A percentile compares a stretch with the other conserved stretches of the same genome.
Conservation (phyloP, 2,329 filamentous ascomycete genomes). For the Aspergillus sp. region DNA sequence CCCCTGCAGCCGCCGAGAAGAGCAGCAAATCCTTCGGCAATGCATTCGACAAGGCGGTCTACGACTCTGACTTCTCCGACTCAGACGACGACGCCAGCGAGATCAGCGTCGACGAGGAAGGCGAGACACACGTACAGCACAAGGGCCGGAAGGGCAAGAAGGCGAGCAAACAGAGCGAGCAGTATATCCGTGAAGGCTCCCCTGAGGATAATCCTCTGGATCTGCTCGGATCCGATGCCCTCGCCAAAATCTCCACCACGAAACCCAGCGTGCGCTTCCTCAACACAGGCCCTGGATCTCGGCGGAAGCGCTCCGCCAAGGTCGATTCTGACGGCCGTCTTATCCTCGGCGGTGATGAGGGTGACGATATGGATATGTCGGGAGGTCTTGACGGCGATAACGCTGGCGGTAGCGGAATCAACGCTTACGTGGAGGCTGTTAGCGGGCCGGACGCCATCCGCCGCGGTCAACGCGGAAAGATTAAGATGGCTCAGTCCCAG, state of each 20-base stretch:
- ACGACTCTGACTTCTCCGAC: constrained; percentile 92
- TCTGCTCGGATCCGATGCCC: constrained; percentile 80
- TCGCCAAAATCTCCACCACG: constrained; percentile 90
- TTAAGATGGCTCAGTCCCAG: constrained; percentile 56
- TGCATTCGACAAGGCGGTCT: constrained; percentile 42
- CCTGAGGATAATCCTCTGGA: constrained; percentile 92
- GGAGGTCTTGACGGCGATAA: constrained; percentile 42
- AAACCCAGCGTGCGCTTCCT: constrained; percentile 62
- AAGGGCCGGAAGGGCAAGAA: constrained; percentile 47
- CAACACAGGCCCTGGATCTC: constrained; percentile 37
- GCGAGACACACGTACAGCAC: constrained; percentile 31
- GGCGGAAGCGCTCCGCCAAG: constrained; percentile 43
- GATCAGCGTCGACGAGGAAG: constrained; percentile 41
- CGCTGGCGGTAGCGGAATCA: constrained; percentile 44
- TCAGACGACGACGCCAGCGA: constrained; percentile 60
- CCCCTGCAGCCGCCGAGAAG: constrained; percentile 42
- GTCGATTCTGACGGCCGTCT: constrained; percentile 47
- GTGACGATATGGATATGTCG: constrained; percentile 43
- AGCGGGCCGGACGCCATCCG: constrained; percentile 59
- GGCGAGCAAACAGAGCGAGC: constrained; percentile 47
- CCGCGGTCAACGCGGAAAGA: constrained; percentile 58
- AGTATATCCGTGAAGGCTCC: constrained; percentile 82
- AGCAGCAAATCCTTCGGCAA: constrained; percentile 16
- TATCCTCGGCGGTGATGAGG: constrained; percentile 38
- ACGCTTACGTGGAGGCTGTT: constrained; percentile 62